Evolutionary conservation across 495 filamentous ascomycete species (phyloP).

Genomic region (Tuber borchii): DNA sequence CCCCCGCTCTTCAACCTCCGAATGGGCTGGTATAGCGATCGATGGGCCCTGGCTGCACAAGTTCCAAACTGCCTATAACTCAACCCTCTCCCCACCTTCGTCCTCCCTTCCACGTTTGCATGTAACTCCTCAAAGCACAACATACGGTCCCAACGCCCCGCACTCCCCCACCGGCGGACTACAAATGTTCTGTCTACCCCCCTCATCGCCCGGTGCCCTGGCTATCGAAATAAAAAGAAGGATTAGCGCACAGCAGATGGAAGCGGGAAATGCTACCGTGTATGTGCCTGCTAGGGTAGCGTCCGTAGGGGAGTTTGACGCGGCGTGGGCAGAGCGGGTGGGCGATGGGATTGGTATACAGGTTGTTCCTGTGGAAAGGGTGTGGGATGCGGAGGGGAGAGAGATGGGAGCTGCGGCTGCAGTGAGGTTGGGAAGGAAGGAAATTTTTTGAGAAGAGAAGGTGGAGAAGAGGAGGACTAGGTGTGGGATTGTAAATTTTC

Average conservation of each 20-base stretch:
- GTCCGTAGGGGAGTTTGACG: constrained; percentile 13
- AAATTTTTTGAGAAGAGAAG: neutral
- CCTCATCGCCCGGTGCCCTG: neutral
- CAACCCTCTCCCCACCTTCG: neutral
- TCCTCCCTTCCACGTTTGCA: neutral
- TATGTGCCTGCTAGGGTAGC: constrained; percentile 22
- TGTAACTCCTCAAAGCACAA: neutral
- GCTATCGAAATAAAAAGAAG: constrained; percentile 9
- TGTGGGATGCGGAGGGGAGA: constrained; percentile 30
- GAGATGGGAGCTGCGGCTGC: constrained; percentile 14
- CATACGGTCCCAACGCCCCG: neutral
- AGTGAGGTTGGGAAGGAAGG: constrained; percentile 18
- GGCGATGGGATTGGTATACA: constrained; percentile 8
- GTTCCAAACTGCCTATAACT: neutral
- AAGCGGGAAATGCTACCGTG: neutral
- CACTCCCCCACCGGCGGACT: constrained; percentile 8
- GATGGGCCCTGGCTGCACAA: constrained; percentile 27
- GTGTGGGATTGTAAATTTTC: neutral
- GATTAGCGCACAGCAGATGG: constrained; percentile 13
- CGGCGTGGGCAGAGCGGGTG: constrained; percentile 7
- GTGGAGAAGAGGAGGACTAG: neutral
- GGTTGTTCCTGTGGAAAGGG: constrained; percentile 22
- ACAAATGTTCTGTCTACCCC: constrained; percentile 14
- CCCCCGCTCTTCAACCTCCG: constrained; percentile 61
- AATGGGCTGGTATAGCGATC: constrained; percentile 52